Conservation (phyloP, 1,139 yeast species). For the Geotrichum bryndzae region DNA sequence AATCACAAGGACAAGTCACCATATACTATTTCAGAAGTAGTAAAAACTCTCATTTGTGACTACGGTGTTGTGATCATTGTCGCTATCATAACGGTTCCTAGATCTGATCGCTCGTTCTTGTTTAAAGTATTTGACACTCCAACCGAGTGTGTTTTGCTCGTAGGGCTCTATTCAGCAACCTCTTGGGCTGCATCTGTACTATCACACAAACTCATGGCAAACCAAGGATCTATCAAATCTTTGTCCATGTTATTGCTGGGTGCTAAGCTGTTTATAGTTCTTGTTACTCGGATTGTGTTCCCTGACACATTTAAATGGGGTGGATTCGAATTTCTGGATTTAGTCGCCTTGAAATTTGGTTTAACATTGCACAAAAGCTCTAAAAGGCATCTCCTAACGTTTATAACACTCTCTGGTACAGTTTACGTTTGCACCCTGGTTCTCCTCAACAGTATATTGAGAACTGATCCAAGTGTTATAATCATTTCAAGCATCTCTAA, state of each 20-base stretch:
- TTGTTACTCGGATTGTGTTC: background rate
- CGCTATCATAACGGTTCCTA: background rate
- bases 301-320: background rate
- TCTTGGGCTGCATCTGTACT: background rate
- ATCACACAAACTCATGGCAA: background rate
- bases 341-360: slow-evolving; percentile 4
- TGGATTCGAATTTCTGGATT: background rate
- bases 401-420: background rate
- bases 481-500: background rate
- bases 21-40: background rate
- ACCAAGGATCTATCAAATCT: background rate
- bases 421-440: background rate
- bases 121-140: background rate
- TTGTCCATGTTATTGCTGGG: background rate
- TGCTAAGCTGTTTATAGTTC: background rate
- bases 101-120: background rate
- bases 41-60: background rate
- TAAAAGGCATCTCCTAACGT: background rate
- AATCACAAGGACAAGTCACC: background rate
- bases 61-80: background rate
- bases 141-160: background rate
- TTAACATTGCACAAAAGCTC: background rate
- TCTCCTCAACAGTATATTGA: background rate
- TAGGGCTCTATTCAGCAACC: background rate
- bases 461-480: background rate